Evolutionary conservation across 495 filamentous ascomycete species (phyloP), one percentile per base, ranked within the genome.

Genomic region (Lasiosphaeria miniovina): DNA sequence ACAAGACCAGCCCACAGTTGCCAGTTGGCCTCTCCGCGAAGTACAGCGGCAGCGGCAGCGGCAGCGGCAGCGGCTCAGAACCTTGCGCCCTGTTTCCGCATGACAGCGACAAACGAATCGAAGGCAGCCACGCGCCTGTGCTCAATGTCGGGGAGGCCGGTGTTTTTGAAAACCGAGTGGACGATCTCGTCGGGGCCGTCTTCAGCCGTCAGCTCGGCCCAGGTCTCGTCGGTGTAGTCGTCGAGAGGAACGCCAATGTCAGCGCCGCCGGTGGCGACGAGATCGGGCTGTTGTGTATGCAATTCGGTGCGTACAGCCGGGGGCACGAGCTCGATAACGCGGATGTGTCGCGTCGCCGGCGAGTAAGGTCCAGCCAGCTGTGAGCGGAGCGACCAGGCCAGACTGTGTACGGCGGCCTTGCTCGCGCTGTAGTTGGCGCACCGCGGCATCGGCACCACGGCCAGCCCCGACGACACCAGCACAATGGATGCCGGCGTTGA

Each of bases 241-340:
- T 76, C 72, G 6, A 90, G 62, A 6, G 86, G 83, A 75, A 91
- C 88, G 0, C 86, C 87, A 24, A 75, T 62, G 36, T 73, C 57
- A 4, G 61, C 70, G 43, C 61, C 58, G 33, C 72, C 70, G 58
- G 65, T 57, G 8, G 69, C 68, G 11, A 75, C 75, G 9, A 80
- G 72, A 58, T 84, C 80, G 17, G 65, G 59, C 63, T 80, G 80
- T 52, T 73, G 72, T 53, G 80, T 71, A 57, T 84, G 82, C 53
- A 86, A 70, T 68, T 86, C 84, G 6, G 82, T 90, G 74, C 87
- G 84, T 33, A 90, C 86, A 3, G 84, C 79, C 4, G 88, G 87
- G 6, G 87, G 87, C 49, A 86, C 75, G 12, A 89, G 68, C 71
- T 91, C 88, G 35, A 90, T 72, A 4, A 90, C 77, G 43, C 78